These are phyloP conservation scores for Aschersonia sp. DNA, from an alignment of 2,329 filamentous ascomycete species.

Conservation along the genomic window DNA sequence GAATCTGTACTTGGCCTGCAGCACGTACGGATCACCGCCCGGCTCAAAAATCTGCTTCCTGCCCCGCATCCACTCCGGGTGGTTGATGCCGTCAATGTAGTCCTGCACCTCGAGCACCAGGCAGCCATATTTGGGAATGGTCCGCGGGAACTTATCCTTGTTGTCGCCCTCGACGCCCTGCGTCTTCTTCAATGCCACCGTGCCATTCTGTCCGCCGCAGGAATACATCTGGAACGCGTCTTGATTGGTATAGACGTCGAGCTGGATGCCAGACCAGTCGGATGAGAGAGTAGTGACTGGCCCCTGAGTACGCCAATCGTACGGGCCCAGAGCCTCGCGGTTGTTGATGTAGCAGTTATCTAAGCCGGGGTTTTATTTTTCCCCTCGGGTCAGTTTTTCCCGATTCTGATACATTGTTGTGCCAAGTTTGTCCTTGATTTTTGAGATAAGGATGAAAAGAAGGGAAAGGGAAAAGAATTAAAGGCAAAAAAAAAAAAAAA, in stretches of 20 bases:
- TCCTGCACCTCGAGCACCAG: slow-evolving; percentile 85
- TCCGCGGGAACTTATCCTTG: slow-evolving; percentile 38
- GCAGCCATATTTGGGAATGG: slow-evolving; percentile 65
- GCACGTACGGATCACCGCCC: slow-evolving; percentile 43
- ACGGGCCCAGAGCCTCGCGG: slow-evolving; percentile 38
- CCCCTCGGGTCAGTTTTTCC: neutral
- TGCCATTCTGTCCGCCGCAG: slow-evolving; percentile 64
- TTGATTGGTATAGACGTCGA: slow-evolving; percentile 75
- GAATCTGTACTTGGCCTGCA: slow-evolving; percentile 47
- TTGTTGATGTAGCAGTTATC: slow-evolving; percentile 58
- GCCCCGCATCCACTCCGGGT: slow-evolving; percentile 67
- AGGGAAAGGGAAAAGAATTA: neutral
- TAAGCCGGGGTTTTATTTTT: slow-evolving; percentile 9
- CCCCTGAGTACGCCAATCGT: slow-evolving; percentile 46
- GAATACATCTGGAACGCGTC: slow-evolving; percentile 79
- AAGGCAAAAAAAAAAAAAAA: neutral
- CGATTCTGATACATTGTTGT: neutral
- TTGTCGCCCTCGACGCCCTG: slow-evolving; percentile 43
- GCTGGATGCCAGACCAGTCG: slow-evolving; percentile 64
- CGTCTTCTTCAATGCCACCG: slow-evolving; percentile 51
- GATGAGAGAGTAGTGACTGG: slow-evolving; percentile 55
- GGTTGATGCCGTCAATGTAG: slow-evolving; percentile 87
- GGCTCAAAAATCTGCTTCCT: slow-evolving; percentile 44
- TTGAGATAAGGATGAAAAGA: neutral
- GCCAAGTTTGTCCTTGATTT: neutral